These are phyloP conservation scores for Cicer yamashitae DNA, from an alignment of 306 rosid genomes.

Conservation along the genomic window DNA sequence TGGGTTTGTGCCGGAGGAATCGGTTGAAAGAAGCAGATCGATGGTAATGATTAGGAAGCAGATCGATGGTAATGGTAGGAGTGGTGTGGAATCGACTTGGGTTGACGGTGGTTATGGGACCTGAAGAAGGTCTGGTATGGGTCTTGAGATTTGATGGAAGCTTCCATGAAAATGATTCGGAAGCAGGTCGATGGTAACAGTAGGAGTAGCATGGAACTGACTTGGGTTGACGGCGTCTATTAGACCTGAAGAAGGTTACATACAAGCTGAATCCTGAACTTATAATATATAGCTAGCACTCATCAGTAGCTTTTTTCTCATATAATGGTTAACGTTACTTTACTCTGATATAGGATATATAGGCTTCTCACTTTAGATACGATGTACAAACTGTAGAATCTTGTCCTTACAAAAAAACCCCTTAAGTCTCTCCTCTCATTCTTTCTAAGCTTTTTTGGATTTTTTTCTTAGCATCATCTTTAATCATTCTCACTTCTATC, in stretches of 20 bases:
- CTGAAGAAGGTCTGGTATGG: conserved; percentile 42
- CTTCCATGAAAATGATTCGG: conserved; percentile 39
- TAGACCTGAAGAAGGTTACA: conserved; percentile 47
- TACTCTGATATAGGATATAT: conserved; percentile 36
- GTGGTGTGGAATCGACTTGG: conserved; percentile 45
- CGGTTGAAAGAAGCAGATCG: conserved; percentile 29
- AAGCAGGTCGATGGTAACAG: conserved; percentile 42
- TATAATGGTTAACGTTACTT: conserved; percentile 42
- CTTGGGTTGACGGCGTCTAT: conserved; percentile 35
- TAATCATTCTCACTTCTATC: conserved; percentile 8
- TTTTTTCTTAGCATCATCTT: conserved; percentile 14
- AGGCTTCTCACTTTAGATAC: conserved; percentile 34
- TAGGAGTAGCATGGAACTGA: conserved; percentile 46
- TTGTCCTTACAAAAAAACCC: conserved; percentile 26
- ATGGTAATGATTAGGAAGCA: conserved; percentile 44
- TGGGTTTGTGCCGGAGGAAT: conserved; percentile 40
- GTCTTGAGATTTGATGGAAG: conserved; percentile 34
- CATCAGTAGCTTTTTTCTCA: conserved; percentile 31
- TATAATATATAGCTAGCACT: conserved; percentile 11
- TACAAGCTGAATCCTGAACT: conserved; percentile 42
- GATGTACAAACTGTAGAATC: conserved; percentile 44
- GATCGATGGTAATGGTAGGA: conserved; percentile 39
- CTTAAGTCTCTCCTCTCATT: conserved; percentile 14
- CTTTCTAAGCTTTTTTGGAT: background rate
- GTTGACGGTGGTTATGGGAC: conserved; percentile 39